Conservation (phyloP, 1,139 yeast genomes). For the Chernovozyma aurita region DNA sequence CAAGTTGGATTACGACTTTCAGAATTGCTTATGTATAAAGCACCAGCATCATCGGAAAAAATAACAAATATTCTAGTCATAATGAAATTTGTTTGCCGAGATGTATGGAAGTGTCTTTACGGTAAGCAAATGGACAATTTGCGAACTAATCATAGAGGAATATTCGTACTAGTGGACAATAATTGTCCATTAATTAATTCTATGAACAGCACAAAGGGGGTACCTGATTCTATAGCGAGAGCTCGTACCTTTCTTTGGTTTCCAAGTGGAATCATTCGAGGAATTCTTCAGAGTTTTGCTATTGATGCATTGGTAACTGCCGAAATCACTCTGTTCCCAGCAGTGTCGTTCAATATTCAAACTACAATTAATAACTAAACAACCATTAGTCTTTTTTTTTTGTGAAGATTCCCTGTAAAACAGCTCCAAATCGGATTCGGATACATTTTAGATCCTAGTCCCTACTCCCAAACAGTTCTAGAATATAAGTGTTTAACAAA, state of each 20-base stretch:
- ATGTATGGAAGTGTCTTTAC: conserved; percentile 78
- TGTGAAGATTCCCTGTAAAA: too few species aligned
- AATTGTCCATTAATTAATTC: conserved; percentile 51
- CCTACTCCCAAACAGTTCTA: too few species aligned
- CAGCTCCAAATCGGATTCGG: too few species aligned
- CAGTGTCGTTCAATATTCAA: conserved; percentile 69
- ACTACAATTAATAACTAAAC: conserved; percentile 41
- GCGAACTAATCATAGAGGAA: conserved; percentile 86
- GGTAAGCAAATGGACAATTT: conserved; percentile 88
- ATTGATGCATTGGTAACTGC: conserved; percentile 62
- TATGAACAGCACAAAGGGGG: conserved; percentile 50
- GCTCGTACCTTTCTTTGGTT: conserved; percentile 63
- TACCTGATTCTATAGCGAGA: conserved; percentile 43
- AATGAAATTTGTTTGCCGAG: conserved; percentile 89
- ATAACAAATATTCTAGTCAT: conserved; percentile 66
- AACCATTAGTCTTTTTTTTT: too few species aligned
- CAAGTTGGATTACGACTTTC: conserved; percentile 70
- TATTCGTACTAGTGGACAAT: conserved; percentile 74
- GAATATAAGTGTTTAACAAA: too few species aligned
- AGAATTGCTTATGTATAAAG: conserved; percentile 60
- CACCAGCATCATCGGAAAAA: conserved; percentile 40
- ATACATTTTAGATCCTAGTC: too few species aligned
- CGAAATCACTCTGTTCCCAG: conserved; percentile 62
- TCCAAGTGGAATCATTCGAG: conserved; percentile 81
- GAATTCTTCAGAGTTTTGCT: conserved; percentile 70